phyloP scores from a whole-genome alignment of 495 filamentous ascomycete species.

The Penicillium argentinense region DNA sequence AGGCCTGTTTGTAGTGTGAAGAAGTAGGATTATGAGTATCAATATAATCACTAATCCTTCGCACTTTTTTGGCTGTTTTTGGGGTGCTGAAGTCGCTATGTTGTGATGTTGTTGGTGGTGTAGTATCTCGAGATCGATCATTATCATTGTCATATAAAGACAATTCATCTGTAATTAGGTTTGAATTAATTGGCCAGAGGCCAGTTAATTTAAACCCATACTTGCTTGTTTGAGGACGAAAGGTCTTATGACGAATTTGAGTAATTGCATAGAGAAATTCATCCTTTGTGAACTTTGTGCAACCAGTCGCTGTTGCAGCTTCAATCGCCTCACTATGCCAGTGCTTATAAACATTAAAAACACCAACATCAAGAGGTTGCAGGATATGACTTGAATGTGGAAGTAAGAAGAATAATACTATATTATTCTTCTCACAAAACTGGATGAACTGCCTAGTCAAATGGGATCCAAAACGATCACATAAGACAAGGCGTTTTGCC shows the following conservation, averaged over 20 bases:
- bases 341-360: constrained; percentile 17
- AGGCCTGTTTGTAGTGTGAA: no score
- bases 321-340: constrained; percentile 5
- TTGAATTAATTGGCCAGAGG: no score
- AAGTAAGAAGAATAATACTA: constrained; percentile 13
- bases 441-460: constrained; percentile 8
- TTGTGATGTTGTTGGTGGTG: no score
- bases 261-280: not conserved
- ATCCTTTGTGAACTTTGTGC: not conserved
- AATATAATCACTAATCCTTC: no score
- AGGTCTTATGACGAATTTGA: not conserved
- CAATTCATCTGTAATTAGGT: no score
- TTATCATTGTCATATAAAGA: no score
- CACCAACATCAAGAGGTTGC: constrained; percentile 15
- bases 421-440: constrained; percentile 11
- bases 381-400: constrained; percentile 13
- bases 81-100: no score
- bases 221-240: not conserved
- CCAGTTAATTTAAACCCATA: constrained; percentile 1
- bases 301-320: not conserved
- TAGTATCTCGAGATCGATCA: no score
- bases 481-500: constrained; percentile 4
- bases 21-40: no score
- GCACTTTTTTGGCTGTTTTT: no score
- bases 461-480: constrained; percentile 9